Evolutionary conservation across 352 stramenopile species (phyloP).

Genomic region (Albugo candida): DNA sequence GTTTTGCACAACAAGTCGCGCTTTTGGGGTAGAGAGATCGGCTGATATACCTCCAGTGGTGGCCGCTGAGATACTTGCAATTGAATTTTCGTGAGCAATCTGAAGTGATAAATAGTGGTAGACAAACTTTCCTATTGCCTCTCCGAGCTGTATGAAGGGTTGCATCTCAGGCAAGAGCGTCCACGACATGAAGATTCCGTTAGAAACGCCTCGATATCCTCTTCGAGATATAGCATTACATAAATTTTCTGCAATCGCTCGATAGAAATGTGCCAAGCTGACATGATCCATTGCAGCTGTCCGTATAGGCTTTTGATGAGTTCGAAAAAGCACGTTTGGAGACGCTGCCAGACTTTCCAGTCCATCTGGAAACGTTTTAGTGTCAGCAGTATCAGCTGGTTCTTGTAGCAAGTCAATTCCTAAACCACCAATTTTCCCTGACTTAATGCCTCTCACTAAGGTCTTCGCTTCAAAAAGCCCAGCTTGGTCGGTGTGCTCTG

Average conservation of each 20-base stretch:
- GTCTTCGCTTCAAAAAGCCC: conserved; percentile 70
- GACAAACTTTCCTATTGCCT: conserved; percentile 51
- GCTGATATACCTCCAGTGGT: conserved; percentile 39
- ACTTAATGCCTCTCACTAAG: conserved; percentile 44
- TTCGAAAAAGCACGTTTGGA: conserved; percentile 65
- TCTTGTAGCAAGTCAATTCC: conserved; percentile 52
- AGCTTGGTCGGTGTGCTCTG: conserved; percentile 39
- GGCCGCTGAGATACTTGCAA: conserved; percentile 42
- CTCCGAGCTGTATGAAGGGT: conserved; percentile 48
- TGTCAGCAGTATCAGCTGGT: neutral
- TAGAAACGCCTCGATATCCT: conserved; percentile 63
- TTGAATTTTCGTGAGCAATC: conserved; percentile 31
- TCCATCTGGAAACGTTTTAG: no score
- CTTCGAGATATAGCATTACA: conserved; percentile 42
- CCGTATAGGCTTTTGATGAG: conserved; percentile 18
- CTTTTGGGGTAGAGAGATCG: conserved; percentile 59
- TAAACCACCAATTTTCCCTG: conserved; percentile 65
- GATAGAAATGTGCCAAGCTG: conserved; percentile 46
- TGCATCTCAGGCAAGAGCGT: conserved; percentile 64
- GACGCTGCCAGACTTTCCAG: conserved; percentile 16
- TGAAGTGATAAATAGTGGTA: conserved; percentile 35
- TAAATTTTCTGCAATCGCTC: conserved; percentile 56
- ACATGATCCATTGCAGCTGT: conserved; percentile 41
- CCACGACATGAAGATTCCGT: conserved; percentile 65
- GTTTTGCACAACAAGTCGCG: conserved; percentile 48